These are phyloP conservation scores for Xylaria nigripes DNA, from an alignment of 495 filamentous ascomycete genomes.

Conservation along the genomic window DNA sequence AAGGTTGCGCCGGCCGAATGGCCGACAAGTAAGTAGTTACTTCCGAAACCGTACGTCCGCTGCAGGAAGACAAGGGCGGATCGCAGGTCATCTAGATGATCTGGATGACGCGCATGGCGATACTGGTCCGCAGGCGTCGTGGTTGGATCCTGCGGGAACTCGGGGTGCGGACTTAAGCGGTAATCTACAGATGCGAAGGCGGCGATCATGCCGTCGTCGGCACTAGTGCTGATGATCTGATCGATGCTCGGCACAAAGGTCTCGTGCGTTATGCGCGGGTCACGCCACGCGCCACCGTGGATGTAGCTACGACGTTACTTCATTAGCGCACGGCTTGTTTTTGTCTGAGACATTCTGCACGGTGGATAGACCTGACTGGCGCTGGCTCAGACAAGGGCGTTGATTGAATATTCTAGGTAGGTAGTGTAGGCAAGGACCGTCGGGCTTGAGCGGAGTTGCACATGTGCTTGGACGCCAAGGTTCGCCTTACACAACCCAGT, in stretches of 20 bases:
- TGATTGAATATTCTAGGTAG: too few relatives aligned
- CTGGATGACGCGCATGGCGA: slow-evolving; percentile 55
- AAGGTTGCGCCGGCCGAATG: slow-evolving; percentile 72
- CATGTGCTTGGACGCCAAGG: neutral
- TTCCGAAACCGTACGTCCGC: slow-evolving; percentile 40
- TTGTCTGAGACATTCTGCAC: too few relatives aligned
- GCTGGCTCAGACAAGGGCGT: too few relatives aligned
- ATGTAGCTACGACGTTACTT: slow-evolving; percentile 48
- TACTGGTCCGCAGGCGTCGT: slow-evolving; percentile 24
- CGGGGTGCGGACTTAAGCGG: slow-evolving; percentile 66
- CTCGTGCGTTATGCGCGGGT: slow-evolving; percentile 51
- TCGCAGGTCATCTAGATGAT: slow-evolving; percentile 64
- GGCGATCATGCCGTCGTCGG: slow-evolving; percentile 34
- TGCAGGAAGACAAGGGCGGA: slow-evolving; percentile 55
- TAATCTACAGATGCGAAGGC: slow-evolving; percentile 71
- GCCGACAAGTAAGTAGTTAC: slow-evolving; percentile 58
- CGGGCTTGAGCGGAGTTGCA: slow-evolving; percentile 6
- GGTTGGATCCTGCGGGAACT: slow-evolving; percentile 43
- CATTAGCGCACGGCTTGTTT: neutral
- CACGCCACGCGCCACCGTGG: slow-evolving; percentile 86
- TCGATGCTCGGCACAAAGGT: slow-evolving; percentile 42
- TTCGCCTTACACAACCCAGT: slow-evolving; percentile 24
- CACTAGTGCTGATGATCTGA: slow-evolving; percentile 32
- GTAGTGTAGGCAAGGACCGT: too few relatives aligned
- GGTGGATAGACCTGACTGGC: too few relatives aligned